phyloP scores from a whole-genome alignment of 73 alveolate genomes.

The Paraurostyla sp. region DNA sequence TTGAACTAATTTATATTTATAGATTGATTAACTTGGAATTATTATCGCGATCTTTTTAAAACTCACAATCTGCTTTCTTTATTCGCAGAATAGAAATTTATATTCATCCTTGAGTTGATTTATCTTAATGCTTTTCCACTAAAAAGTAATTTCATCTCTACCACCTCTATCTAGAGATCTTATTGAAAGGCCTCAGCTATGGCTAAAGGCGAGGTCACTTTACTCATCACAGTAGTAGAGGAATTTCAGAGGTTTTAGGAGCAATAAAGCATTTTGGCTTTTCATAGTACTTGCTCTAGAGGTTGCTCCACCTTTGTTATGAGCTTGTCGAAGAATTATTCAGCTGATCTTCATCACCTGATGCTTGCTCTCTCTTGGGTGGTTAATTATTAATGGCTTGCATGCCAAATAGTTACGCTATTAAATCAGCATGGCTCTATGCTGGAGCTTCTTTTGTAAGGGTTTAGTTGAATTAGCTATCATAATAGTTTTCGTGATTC shows the following conservation, averaged over 20 bases:
- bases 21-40: too few relatives aligned
- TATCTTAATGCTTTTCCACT: too few relatives aligned
- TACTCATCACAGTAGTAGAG: slow-evolving; percentile 1
- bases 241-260: slow-evolving; percentile 23
- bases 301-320: slow-evolving; percentile 45
- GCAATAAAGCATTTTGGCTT: slow-evolving; percentile 50
- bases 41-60: too few relatives aligned
- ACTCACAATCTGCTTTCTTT: too few relatives aligned
- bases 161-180: too few relatives aligned
- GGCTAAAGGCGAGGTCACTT: background rate
- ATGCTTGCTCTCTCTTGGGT: background rate
- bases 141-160: too few relatives aligned
- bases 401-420: background rate
- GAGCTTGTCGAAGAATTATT: background rate
- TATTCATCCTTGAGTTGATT: too few relatives aligned
- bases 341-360: background rate
- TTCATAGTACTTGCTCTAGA: slow-evolving; percentile 27
- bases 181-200: too few relatives aligned
- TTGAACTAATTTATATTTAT: too few relatives aligned
- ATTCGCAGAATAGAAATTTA: too few relatives aligned
- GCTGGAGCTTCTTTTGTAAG: background rate
- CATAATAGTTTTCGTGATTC: too few relatives aligned
- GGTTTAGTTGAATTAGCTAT: too few relatives aligned
- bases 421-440: background rate
- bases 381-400: background rate